Percentiles rank a stretch among this genome's conserved stretches.
Conservation (phyloP, 768 basidiomycete species). For the Calocera cornea region DNA sequence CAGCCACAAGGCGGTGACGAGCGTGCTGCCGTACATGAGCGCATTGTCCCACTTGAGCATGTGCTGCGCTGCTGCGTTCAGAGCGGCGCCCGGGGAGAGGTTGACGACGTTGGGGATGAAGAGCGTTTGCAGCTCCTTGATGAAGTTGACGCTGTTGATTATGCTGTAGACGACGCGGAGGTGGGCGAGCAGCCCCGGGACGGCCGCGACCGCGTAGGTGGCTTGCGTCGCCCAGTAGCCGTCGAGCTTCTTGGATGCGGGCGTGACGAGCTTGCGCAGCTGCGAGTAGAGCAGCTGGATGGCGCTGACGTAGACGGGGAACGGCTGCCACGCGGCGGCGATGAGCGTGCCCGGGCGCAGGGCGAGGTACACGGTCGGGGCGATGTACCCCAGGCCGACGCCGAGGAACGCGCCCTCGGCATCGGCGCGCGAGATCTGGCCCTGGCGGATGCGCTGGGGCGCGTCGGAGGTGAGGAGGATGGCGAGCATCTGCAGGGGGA, state of each 20-base stretch:
- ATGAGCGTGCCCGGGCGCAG: neutral
- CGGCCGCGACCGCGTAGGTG: neutral
- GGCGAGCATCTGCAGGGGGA: neutral
- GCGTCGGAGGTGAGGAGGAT: neutral
- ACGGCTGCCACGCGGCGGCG: neutral
- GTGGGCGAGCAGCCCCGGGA: neutral
- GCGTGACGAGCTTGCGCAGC: neutral
- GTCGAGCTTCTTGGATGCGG: neutral
- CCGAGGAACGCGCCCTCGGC: neutral
- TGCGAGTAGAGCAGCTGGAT: neutral
- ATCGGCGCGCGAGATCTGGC: slow-evolving; percentile 2
- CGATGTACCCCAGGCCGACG: neutral
- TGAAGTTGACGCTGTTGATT: neutral
- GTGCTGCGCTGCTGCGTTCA: neutral
- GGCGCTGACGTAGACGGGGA: neutral
- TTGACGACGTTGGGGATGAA: neutral
- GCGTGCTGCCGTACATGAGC: neutral
- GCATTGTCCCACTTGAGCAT: neutral
- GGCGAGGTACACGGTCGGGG: neutral
- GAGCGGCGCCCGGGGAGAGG: neutral
- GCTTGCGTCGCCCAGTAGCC: neutral
- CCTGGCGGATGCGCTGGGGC: neutral
- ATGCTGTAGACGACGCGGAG: neutral
- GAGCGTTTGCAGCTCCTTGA: neutral
- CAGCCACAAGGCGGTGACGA: neutral